Conservation (phyloP, 108 stramenopile species). For the Asterionellopsis glacialis region DNA sequence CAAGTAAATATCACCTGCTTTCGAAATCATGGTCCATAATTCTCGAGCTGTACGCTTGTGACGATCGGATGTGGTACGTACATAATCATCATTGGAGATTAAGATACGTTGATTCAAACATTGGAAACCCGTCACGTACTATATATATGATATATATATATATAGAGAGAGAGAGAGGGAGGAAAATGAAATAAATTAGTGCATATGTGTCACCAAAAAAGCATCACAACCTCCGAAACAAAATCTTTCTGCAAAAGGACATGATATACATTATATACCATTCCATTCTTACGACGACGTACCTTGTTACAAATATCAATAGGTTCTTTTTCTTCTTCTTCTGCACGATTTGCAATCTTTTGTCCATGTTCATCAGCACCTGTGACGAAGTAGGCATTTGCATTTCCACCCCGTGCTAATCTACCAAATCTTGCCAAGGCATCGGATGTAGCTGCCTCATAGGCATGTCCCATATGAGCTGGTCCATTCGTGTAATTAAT, state of each 20-base stretch:
- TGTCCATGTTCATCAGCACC: slow-evolving; percentile 99
- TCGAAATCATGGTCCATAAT: slow-evolving; percentile 86
- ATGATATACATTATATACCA: too few species aligned
- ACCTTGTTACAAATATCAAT: slow-evolving; percentile 92
- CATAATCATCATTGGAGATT: slow-evolving; percentile 92
- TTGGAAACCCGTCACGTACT: slow-evolving; percentile 89
- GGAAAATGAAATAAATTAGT: background rate
- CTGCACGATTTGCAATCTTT: slow-evolving; percentile 96
- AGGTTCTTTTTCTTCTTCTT: slow-evolving; percentile 66
- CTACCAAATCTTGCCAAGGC: slow-evolving; percentile 90
- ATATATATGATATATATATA: background rate
- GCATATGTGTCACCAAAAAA: background rate
- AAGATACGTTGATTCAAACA: slow-evolving; percentile 86
- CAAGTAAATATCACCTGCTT: slow-evolving; percentile 90
- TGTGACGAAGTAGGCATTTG: slow-evolving; percentile 84
- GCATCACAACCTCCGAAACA: background rate
- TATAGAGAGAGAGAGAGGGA: background rate
- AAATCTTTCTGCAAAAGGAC: too few species aligned
- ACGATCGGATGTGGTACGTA: slow-evolving; percentile 89
- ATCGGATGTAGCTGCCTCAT: slow-evolving; percentile 93
- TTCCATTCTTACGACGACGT: slow-evolving; percentile 6
- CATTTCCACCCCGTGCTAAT: slow-evolving; percentile 31
- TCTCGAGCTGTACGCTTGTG: slow-evolving; percentile 86
- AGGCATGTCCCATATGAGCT: slow-evolving; percentile 99
- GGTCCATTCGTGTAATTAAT: slow-evolving; percentile 99